Percentiles rank a stretch among this genome's conserved stretches.
phyloP scores from a whole-genome alignment of 176 grass and related monocot genomes.

The Aegilops tauschii region DNA sequence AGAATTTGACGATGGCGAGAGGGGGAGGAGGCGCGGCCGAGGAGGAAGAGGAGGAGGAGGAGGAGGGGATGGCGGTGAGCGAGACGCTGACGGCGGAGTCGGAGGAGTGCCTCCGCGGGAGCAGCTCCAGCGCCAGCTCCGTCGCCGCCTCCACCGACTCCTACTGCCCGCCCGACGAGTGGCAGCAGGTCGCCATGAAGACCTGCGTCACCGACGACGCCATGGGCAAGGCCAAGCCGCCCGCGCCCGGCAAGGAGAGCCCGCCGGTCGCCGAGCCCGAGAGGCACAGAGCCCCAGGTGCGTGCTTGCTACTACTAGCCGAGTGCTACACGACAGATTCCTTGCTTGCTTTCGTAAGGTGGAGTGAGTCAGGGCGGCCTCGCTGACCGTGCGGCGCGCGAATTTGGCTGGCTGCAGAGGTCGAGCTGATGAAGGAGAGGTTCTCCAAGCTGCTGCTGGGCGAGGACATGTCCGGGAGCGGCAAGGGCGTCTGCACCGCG shows the following conservation, averaged over 20 bases:
- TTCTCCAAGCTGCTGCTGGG: constrained; percentile 91
- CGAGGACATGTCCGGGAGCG: constrained; percentile 98
- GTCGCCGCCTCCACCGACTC: constrained; percentile 31
- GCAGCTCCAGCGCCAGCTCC: constrained; percentile 56
- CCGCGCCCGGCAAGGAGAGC: background rate
- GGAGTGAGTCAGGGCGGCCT: background rate
- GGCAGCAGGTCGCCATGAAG: constrained; percentile 34
- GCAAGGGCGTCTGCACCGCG: constrained; percentile 94
- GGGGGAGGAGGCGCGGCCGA: background rate
- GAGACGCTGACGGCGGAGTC: constrained; percentile 46
- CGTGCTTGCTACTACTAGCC: background rate
- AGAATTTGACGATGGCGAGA: constrained; percentile 19
- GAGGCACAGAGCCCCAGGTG: constrained; percentile 32
- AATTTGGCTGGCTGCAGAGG: constrained; percentile 32
- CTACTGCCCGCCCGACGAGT: constrained; percentile 32
- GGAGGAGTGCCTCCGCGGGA: constrained; percentile 34
- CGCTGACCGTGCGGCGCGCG: background rate
- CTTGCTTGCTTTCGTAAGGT: background rate
- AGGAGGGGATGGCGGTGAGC: constrained; percentile 30
- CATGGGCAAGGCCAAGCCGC: background rate
- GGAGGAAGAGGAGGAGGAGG: background rate
- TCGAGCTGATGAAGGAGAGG: constrained; percentile 96
- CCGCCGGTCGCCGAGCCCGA: background rate
- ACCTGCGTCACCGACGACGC: constrained; percentile 29
- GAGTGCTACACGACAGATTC: background rate